phyloP scores from a whole-genome alignment of 129 eudicot genomes.

The Flaveria brownii region DNA sequence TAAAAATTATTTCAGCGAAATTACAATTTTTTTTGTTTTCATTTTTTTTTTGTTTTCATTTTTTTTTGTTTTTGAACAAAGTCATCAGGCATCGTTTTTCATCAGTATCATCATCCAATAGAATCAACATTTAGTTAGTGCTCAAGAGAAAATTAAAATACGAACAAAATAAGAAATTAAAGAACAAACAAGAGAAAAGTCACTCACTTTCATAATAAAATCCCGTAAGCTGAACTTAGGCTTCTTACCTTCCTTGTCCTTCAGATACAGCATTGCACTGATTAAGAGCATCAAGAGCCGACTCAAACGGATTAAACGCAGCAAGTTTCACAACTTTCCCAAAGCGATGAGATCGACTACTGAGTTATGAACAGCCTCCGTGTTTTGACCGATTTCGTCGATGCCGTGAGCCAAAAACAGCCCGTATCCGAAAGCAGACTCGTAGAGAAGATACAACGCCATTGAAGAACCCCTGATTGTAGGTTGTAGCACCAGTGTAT shows the following conservation, averaged over 20 bases:
- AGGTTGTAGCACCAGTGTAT: not conserved
- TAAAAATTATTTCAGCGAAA: no score
- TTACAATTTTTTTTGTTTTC: no score
- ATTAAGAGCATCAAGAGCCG: constrained; percentile 80
- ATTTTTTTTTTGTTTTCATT: no score
- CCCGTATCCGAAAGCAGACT: constrained; percentile 74
- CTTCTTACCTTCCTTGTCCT: constrained; percentile 70
- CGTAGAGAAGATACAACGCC: constrained; percentile 63
- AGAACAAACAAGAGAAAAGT: no score
- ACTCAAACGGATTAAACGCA: constrained; percentile 69
- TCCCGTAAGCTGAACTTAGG: constrained; percentile 53
- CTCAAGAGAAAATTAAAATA: no score
- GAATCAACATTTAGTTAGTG: no score
- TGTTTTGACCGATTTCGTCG: constrained; percentile 87
- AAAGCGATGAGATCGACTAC: constrained; percentile 68
- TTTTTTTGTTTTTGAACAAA: no score
- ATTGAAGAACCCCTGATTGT: constrained; percentile 31
- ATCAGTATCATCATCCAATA: no score
- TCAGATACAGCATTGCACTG: constrained; percentile 73
- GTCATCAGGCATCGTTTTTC: no score
- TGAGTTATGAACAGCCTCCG: constrained; percentile 83
- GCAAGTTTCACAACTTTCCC: constrained; percentile 70
- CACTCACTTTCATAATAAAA: no score
- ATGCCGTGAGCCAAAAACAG: constrained; percentile 61
- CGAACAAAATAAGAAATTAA: no score